Conservation (phyloP, 75 land plant genomes). For the Sequoia sempervirens region DNA sequence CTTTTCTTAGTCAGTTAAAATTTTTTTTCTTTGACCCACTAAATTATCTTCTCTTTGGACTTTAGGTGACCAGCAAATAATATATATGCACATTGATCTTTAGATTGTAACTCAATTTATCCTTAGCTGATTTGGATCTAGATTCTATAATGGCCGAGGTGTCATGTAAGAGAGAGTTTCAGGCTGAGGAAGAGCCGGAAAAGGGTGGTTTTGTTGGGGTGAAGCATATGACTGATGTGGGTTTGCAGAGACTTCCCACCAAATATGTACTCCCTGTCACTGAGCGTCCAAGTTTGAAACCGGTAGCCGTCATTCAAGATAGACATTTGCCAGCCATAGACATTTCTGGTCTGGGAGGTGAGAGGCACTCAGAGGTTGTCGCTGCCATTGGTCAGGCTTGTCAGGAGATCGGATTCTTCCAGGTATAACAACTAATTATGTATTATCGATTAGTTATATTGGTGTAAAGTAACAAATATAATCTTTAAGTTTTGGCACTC, state of each 20-base stretch:
- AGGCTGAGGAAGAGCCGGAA: background rate
- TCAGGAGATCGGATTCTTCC: conserved; percentile 26
- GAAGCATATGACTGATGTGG: conserved; percentile 1
- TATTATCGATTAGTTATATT: background rate
- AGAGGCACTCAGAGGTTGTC: background rate
- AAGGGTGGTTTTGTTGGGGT: background rate
- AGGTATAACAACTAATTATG: conserved; percentile 12
- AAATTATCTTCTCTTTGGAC: background rate
- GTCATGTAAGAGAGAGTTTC: background rate
- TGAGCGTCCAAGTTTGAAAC: background rate
- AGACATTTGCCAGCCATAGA: conserved; percentile 20
- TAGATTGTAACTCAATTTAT: background rate
- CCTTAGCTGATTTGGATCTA: background rate
- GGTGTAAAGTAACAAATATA: background rate
- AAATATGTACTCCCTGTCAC: background rate
- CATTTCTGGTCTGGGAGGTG: conserved; percentile 13
- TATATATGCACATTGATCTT: background rate
- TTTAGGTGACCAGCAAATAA: background rate
- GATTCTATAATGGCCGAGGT: background rate
- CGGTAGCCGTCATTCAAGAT: background rate
- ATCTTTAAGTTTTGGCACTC: background rate
- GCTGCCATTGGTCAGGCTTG: conserved; percentile 18
- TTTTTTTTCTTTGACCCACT: background rate
- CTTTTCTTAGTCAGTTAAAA: background rate
- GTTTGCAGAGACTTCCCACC: conserved; percentile 5